Conservation (phyloP, 495 filamentous ascomycete species). For the Hypoxylon intermedium region DNA sequence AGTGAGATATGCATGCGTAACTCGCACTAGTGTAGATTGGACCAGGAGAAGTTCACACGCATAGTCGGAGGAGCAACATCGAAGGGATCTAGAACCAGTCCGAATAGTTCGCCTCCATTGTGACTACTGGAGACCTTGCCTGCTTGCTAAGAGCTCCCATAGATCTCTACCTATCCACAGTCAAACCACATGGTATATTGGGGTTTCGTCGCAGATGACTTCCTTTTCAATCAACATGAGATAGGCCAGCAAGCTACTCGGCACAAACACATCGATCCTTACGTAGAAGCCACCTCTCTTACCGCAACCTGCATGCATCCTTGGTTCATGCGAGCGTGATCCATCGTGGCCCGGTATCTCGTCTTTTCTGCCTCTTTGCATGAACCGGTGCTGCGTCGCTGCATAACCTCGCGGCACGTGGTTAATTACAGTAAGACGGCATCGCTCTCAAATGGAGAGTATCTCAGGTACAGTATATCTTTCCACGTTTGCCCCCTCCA, state of each 20-base stretch:
- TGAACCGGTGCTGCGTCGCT: slow-evolving; percentile 16
- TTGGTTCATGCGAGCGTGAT: slow-evolving; percentile 11
- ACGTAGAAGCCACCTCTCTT: slow-evolving; percentile 2
- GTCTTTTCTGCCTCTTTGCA: slow-evolving; percentile 17
- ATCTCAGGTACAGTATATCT: slow-evolving; percentile 16
- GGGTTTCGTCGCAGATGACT: background rate
- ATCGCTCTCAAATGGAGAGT: slow-evolving; percentile 5
- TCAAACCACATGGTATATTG: background rate
- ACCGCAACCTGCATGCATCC: slow-evolving; percentile 11
- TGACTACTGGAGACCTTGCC: background rate
- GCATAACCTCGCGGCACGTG: slow-evolving; percentile 27
- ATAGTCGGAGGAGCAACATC: no score
- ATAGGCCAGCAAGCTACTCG: background rate
- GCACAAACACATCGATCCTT: slow-evolving; percentile 1
- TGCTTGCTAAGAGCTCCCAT: background rate
- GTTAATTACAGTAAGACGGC: slow-evolving; percentile 14
- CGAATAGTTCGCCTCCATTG: background rate
- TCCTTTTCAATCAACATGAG: background rate
- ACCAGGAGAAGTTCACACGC: no score
- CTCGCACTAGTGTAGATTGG: no score
- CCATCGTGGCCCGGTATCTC: slow-evolving; percentile 5
- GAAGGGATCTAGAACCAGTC: no score
- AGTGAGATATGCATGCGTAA: no score
- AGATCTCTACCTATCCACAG: background rate
- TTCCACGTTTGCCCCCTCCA: slow-evolving; percentile 1